phyloP scores from a whole-genome alignment of 768 basidiomycete genomes.

The Aureoboletus auriporus region DNA sequence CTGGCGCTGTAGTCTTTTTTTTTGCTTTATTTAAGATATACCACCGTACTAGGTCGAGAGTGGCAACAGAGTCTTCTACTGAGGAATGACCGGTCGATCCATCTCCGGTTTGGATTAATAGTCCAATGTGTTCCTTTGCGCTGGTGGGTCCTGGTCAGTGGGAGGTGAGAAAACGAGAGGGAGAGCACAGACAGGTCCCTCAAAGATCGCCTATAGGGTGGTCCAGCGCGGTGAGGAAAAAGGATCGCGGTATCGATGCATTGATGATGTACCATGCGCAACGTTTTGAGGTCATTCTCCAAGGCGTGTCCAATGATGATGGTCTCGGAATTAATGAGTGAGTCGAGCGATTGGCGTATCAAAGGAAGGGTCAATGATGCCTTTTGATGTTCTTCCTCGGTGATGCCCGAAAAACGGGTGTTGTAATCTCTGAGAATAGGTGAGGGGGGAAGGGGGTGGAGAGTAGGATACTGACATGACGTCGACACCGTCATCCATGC shows the following conservation, averaged over 20 bases:
- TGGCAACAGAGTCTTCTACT: conserved; percentile 83
- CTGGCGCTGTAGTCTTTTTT: conserved; percentile 14
- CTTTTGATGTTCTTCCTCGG: conserved; percentile 47
- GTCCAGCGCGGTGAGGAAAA: conserved; percentile 81
- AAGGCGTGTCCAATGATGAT: conserved; percentile 88
- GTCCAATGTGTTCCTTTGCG: conserved; percentile 76
- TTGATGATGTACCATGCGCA: conserved; percentile 80
- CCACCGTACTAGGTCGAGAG: conserved; percentile 86
- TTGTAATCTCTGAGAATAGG: conserved; percentile 69
- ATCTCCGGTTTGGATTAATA: conserved; percentile 77
- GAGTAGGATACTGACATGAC: conserved; percentile 53
- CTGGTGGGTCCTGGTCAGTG: conserved; percentile 35
- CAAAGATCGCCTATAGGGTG: conserved; percentile 73
- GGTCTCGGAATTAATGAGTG: conserved; percentile 72
- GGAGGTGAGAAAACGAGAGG: not conserved
- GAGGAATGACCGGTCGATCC: conserved; percentile 82
- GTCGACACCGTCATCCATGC: conserved; percentile 77
- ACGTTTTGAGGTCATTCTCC: conserved; percentile 90
- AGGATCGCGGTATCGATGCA: conserved; percentile 86
- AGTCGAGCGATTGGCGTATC: conserved; percentile 64
- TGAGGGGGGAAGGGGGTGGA: conserved; percentile 3
- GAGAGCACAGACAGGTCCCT: conserved; percentile 63
- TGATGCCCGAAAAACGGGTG: conserved; percentile 87
- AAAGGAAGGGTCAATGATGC: conserved; percentile 66
- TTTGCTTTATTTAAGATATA: conserved; percentile 62